A percentile compares a stretch with the other conserved stretches of the same genome.
phyloP scores from a whole-genome alignment of 2,329 filamentous ascomycete species.

The Neonectria hederae region DNA sequence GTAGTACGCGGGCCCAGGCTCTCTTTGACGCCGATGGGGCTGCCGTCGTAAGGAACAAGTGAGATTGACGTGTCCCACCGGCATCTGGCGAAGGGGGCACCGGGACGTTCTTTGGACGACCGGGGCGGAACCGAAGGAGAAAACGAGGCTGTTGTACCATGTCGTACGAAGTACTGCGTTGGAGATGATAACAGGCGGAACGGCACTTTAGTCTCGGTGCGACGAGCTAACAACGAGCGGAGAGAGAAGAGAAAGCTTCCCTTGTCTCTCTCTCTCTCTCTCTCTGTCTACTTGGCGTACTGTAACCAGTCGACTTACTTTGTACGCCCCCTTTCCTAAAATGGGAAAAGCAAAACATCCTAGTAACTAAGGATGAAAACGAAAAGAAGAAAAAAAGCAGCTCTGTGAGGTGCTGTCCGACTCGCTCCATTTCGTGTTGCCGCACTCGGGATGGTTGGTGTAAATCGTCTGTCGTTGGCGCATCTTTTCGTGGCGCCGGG shows the following conservation, averaged over 20 bases:
- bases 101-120: conserved; percentile 23
- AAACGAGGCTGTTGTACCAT: conserved; percentile 18
- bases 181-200: conserved; percentile 1
- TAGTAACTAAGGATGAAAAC: neutral
- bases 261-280: neutral
- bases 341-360: conserved; percentile 22
- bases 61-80: conserved; percentile 41
- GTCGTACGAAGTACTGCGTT: conserved; percentile 8
- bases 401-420: conserved; percentile 4
- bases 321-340: conserved; percentile 4
- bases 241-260: neutral
- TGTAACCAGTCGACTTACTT: neutral
- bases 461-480: neutral
- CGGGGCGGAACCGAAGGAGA: conserved; percentile 5
- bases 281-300: neutral
- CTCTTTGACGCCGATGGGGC: conserved; percentile 5
- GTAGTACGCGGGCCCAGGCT: conserved; percentile 13
- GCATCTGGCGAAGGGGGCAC: conserved; percentile 27
- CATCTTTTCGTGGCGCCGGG: conserved; percentile 3
- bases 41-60: conserved; percentile 14
- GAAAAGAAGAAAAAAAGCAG: neutral
- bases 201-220: neutral
- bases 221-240: conserved; percentile 11
- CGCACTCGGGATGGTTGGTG: conserved; percentile 15
- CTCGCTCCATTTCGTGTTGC: conserved; percentile 13